Evolutionary conservation across 208 protist genomes (phyloP), one percentile per base, ranked within the genome.

Genomic region (Paratrypanosoma confusum): DNA sequence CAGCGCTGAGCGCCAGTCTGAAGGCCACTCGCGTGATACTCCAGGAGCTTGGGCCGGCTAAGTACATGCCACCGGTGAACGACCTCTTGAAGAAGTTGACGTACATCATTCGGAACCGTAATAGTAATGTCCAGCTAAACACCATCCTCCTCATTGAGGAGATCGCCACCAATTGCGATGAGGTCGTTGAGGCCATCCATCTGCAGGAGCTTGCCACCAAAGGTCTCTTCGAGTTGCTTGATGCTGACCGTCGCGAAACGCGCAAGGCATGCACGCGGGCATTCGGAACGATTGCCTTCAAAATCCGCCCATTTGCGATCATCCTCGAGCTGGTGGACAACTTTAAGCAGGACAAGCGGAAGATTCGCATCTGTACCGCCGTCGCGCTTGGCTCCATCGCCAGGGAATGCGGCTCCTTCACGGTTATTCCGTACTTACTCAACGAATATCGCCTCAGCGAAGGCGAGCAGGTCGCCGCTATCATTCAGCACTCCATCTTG

Each of bases 401-500:
- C 3, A 95, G 99, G 61, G 97, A 84, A 8, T 99, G 97, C 65
- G 81, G 81, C 13, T 95, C 97, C 0, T 99, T 98, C 65, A 99
- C 95, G 1, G 96, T 99, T 1, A 82, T 99, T 17, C 97, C 98
- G 14, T 97, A 95, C 21, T 65, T 99, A 0, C 93, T 99, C 64
- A 99, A 99, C 69, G 98, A 99, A 78, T 99, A 99, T 65, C 80
- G 93, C 49, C 87, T 99, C 11, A 97, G 97, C 17, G 97, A 99
- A 61, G 77, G 98, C 13, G 92, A 96, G 58, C 89, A 95, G 58
- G 89, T 90, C 47, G 83, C 83, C 3, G 69, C 72, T 32, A 97
- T 97, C 65, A 93, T 99, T 24, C 93, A 97, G 54, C 95, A 96
- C 65, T 83, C 90, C 29, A 94, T 99, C n/a, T 75, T 99, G 22